Base-by-base conservation (phyloP, 108 stramenopile genomes). In the Skeletonema costatum region DNA sequence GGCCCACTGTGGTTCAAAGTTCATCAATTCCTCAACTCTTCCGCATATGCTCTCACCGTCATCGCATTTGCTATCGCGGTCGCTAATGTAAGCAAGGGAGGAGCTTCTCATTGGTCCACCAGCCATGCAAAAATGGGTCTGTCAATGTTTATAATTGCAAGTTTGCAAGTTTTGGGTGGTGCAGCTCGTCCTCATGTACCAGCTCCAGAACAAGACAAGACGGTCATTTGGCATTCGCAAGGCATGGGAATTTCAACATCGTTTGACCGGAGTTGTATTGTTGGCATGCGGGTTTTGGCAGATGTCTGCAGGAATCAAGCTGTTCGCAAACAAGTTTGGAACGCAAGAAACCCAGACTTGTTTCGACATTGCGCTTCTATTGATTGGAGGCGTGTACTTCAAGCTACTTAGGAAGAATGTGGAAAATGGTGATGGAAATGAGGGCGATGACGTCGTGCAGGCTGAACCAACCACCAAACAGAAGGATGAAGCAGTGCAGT, bases 251-350 rank as follows among this genome's bases (percentile, higher is more conserved):
- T 7, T 66, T 1, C 44, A 64, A 1, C 80, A 81, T 71, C 70
- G 74, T 70, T 32, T 71, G 4, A 44, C 60, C 11, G 80, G 80
- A 13, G 31, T 36, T 17, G 29, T 48, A 0, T 33, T 81, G 14
- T 58, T 81, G 6, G 80, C 70, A 0, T 71, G 69, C 25, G 74
- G 80, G 14, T 81, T 81, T 50, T 81, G 80, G 80, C 70, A 81
- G 21, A 81, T 81, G 51, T 21, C 16, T 11, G 68, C 29, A 10
- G 80, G 80, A 0, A 81, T 81, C 17, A 21, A 48, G 16, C 58
- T 74, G 64, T 81, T 62, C 59, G 63, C 63, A 21, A 16, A 25
- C 11, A 75, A 75, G 42, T 81, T 31, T 62, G 80, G 61, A 41
- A 68, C 9, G 8, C 17, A 64, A 11, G 63, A 70, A 33, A n/a